These are phyloP conservation scores for Rosa rugosa DNA, from an alignment of 306 rosid species.

Conservation along the genomic window DNA sequence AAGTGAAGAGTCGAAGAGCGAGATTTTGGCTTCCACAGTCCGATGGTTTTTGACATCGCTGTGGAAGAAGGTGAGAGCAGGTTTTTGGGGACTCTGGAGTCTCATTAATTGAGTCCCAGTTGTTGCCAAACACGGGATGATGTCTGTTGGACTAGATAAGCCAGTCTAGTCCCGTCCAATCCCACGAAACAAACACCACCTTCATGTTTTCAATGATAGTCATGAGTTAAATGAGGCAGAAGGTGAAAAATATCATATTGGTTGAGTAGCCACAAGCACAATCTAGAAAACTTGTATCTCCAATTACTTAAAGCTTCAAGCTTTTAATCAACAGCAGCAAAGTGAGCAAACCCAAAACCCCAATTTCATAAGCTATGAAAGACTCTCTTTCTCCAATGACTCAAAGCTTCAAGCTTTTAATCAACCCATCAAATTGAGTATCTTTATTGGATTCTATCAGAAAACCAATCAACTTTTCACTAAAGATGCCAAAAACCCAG, in stretches of 20 bases:
- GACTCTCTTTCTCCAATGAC: neutral
- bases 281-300: constrained; percentile 14
- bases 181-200: no score
- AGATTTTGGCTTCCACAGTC: no score
- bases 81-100: no score
- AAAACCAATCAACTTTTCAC: constrained; percentile 8
- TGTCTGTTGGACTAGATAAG: no score
- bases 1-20: no score
- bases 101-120: no score
- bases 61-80: no score
- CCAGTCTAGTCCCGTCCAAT: no score
- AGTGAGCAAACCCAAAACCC: neutral
- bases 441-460: constrained; percentile 19
- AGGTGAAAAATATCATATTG: constrained; percentile 30
- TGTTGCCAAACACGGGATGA: no score
- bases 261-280: constrained; percentile 25
- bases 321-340: neutral
- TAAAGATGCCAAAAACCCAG: constrained; percentile 21
- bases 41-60: no score
- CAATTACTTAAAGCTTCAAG: constrained; percentile 15
- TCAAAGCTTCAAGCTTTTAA: constrained; percentile 17
- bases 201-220: constrained; percentile 14
- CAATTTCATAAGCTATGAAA: constrained; percentile 2
- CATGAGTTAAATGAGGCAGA: constrained; percentile 18
- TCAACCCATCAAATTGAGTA: constrained; percentile 18